Evolutionary conservation across 2,329 filamentous ascomycete genomes (phyloP).

Genomic region (Penicillium psychrosexuale): DNA sequence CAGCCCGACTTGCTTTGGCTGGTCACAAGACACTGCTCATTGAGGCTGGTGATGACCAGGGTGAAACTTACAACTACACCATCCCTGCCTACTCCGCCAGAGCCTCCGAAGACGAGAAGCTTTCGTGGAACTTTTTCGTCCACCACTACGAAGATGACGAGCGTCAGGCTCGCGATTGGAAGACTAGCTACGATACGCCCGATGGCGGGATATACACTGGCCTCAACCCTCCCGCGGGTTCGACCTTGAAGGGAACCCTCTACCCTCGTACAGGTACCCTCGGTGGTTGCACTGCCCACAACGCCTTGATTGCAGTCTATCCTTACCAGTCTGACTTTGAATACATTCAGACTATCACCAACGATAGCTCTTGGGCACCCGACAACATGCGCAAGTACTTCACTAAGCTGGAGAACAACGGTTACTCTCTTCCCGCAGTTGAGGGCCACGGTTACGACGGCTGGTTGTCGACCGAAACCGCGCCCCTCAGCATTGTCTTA

Average conservation of each 20-base stretch:
- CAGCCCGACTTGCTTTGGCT: conserved; percentile 34
- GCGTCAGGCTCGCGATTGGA: conserved; percentile 31
- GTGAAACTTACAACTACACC: conserved; percentile 28
- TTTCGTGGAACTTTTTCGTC: conserved; percentile 38
- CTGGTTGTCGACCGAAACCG: conserved; percentile 26
- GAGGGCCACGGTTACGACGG: conserved; percentile 46
- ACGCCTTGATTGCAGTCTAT: conserved; percentile 58
- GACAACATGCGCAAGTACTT: conserved; percentile 60
- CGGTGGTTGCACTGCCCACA: conserved; percentile 61
- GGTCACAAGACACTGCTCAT: conserved; percentile 38
- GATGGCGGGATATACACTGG: conserved; percentile 55
- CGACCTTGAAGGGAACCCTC: conserved; percentile 52
- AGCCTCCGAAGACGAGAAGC: conserved; percentile 29
- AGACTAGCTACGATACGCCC: conserved; percentile 43
- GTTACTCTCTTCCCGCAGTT: conserved; percentile 45
- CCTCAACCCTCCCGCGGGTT: conserved; percentile 51
- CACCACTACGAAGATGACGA: conserved; percentile 33
- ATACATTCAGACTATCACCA: conserved; percentile 56
- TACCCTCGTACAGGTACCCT: conserved; percentile 58
- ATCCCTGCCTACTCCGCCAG: conserved; percentile 29
- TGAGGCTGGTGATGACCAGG: conserved; percentile 40
- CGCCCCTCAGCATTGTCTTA: conserved; percentile 49
- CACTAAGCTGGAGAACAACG: conserved; percentile 51
- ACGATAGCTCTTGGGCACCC: conserved; percentile 58
- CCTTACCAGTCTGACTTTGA: conserved; percentile 61